These are phyloP conservation scores for Adansonia gregorii DNA, from an alignment of 441 rosid species.

Conservation along the genomic window DNA sequence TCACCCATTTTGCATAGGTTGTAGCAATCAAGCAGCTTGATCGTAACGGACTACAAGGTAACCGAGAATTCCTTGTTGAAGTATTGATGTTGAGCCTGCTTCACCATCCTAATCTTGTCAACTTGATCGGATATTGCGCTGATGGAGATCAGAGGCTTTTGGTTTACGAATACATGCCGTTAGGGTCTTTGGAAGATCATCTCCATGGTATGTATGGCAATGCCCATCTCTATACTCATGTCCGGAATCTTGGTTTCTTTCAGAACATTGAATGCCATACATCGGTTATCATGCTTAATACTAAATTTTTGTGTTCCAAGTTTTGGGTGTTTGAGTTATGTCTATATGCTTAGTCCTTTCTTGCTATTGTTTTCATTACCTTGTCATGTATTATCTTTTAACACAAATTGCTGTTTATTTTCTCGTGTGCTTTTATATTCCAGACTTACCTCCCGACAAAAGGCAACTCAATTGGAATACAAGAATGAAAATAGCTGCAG, in stretches of 20 bases:
- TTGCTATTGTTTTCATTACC: background rate
- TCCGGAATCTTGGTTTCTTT: background rate
- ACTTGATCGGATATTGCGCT: conserved; percentile 82
- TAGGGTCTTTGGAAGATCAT: conserved; percentile 85
- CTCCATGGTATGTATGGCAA: conserved; percentile 58
- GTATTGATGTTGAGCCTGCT: conserved; percentile 78
- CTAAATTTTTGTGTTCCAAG: background rate
- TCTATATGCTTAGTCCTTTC: background rate
- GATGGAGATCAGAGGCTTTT: conserved; percentile 90
- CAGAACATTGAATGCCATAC: background rate
- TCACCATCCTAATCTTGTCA: conserved; percentile 83
- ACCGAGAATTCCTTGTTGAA: conserved; percentile 82
- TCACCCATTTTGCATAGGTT: conserved; percentile 48
- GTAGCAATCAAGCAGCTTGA: conserved; percentile 93
- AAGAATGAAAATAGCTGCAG: conserved; percentile 95
- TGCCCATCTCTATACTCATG: background rate
- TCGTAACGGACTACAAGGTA: conserved; percentile 85
- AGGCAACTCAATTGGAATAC: conserved; percentile 86
- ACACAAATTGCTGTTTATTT: conserved; percentile 10
- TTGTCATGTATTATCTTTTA: background rate
- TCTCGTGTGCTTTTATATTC: conserved; percentile 21
- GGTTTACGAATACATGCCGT: conserved; percentile 87
- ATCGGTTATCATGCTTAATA: background rate
- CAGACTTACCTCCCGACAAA: conserved; percentile 77
- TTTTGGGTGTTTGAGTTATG: background rate